Base-by-base conservation (phyloP, 306 rosid species). In the Trichosanthes truncata region DNA sequence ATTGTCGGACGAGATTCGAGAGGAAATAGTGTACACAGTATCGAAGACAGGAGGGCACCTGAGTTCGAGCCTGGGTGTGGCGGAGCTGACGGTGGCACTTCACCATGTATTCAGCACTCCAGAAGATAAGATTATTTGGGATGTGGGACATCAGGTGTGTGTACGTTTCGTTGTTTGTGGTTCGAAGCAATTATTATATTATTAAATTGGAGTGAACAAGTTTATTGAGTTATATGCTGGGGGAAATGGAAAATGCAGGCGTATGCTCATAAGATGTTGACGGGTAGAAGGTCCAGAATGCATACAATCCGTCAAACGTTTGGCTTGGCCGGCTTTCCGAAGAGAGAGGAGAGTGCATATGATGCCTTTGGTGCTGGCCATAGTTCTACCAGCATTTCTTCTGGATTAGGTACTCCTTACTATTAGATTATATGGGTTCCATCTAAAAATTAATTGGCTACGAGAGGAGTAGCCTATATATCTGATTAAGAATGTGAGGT, bases 271-370 rank as follows among this genome's bases (percentile, higher is more conserved):
- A 91, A 91, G 84, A 91, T 91, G 52, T 80, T 91, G 33, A 91
- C 96, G 0, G 91, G 96, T 26, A 85, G 96, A 78, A 88, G 96
- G 78, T 85, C 90, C 4, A 89, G 80, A 75, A 89, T 91, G 93
- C 84, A 86, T 8, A 91, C 93, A 1, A 87, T 91, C 77, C 80
- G 96, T 45, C 89, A 91, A 43, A 88, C 87, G 3, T 71, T 45
- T 35, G 96, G 96, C 23, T 88, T 91, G 7, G 89, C 96, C 1
- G 96, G 93, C 15, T 91, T 91, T 82, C 93, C 91, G 17, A 91
- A 89, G 80, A 87, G 88, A 71, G 91, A 86, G 25, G 91, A 91
- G 85, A 89, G 93, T 76, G 85, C 20, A 4, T 81, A 87, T 72
- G 96, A 91, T 78, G 90, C 93, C 41, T 91, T 91, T 15, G 96